Evolutionary conservation across 192 early-diverging fungal species (phyloP), one percentile per base, ranked within the genome.

Genomic region (Coemansia sp.): DNA sequence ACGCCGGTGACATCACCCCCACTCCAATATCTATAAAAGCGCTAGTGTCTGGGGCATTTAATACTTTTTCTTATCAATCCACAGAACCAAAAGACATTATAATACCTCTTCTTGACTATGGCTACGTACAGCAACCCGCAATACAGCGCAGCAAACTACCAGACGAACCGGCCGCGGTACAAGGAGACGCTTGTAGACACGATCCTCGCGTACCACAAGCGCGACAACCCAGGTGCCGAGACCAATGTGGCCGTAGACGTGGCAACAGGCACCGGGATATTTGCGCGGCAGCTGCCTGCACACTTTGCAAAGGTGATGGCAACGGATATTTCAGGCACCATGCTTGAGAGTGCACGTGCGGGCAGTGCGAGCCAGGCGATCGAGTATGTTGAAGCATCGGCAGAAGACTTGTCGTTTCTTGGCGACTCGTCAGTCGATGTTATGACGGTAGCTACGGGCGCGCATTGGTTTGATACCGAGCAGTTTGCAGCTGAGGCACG

Each of bases 221-320:
- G 60, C 25, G 49, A 50, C 5, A 66, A 64, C 27, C 66, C 80
- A 11, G 53, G 35, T 4, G 71, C 70, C 2, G 50, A 27, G 5
- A 67, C 73, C 14, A 61, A 65, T 25, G 65, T 83, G 4, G 76
- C 65, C 4, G 73, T 83, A 2, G 82, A 83, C 43, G 70, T 83
- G 1, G 82, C 76, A 22, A 73, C 76, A 4, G 82, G 82, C 4
- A 83, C 82, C 2, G 82, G 82, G 2, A 72, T 75, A 39, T 69
- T 83, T 65, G 72, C 76, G 2, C 67, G 68, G 29, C 72, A 72
- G 65, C 69, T 75, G 22, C 64, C 63, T 35, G 32, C 6, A 35
- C 41, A 61, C 50, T 68, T 68, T 55, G 19, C 22, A 2, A 17
- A 58, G 23, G 82, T 83, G 6, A 43, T 79, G 23, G 82, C 70